Evolutionary conservation across 192 early-diverging fungal species (phyloP), one percentile per base, ranked within the genome.

Genomic region (Coemansia sp.): DNA sequence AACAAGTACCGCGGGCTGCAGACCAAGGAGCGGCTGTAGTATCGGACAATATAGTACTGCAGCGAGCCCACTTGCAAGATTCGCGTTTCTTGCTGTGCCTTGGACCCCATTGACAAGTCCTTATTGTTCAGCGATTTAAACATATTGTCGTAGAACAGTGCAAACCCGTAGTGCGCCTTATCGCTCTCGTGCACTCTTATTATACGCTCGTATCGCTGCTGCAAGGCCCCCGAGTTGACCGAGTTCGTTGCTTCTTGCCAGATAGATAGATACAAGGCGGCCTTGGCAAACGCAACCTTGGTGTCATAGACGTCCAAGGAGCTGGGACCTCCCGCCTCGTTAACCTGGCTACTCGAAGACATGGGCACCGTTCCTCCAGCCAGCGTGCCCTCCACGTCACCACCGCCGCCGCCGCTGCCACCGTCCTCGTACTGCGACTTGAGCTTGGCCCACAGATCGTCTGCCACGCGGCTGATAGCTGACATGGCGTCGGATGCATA

Each of bases 1-100:
- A 92, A 95, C 40, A 95, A 86, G 59, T 91, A 96, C 44, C 88
- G 85, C 3, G 89, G 84, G 10, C 96, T 92, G 35, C 79, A 71
- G 32, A 83, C 70, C 11, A 98, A 66, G 0, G 94, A 58, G 30
- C 82, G 76, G 29, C 65, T 50, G 37, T 79, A 84, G 62, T 84
- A 55, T 27, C 82, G 74, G 22, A 84, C 65, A 27, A 84, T 44
- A 12, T 79, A 79, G 61, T 71, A 74, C 64, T 84, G 82, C 43
- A 84, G 64, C 40, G 74, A 62, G 3, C 63, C 64, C n/a, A 79
- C 47, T 40, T 76, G 74, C 32, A 59, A 9, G 56, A 52, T 32
- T 18, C 67, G 69, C 43, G 69, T 64, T 29, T 74, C 66, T 8
- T 69, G 59, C 59, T 64, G 61, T 7, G 63, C 39, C 68, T 78